Evolutionary conservation across 495 filamentous ascomycete species (phyloP), one percentile per base, ranked within the genome.

Genomic region (Aspergillus steynii): DNA sequence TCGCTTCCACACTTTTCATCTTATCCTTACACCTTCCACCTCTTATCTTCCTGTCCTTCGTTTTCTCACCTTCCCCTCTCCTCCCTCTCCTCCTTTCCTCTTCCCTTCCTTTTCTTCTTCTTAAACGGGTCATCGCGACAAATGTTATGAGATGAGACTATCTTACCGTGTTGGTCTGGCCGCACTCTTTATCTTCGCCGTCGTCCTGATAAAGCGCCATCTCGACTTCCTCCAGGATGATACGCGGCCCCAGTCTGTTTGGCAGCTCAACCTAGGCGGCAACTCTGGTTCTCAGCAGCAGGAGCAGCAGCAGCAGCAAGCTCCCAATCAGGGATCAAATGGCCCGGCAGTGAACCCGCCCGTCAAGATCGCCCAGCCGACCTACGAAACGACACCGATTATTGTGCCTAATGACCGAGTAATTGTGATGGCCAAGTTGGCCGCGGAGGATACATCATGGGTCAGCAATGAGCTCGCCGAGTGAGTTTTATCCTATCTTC

Each of bases 101-200:
- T 42, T 31, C 32, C 58, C 28, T 28, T 28, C 28, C 29, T 47
- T 58, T 31, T 45, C 42, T 14, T 26, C 37, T 27, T 20, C 28
- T 50, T 45, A 49, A 12, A 53, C 20, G 25, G 5, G 10, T 53
- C n/a, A 25, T 54, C 53, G 56, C 53, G 29, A 42, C 66, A 56
- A 62, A 64, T 61, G 74, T 65, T 59, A 79, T 81, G 78, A 74
- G 62, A 77, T 78, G 77, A 75, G 73, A 72, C 53, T 75, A 66
- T 73, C 77, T 69, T 58, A 72, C 62, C 72, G 74, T 60, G 58
- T 77, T 66, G 68, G 71, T 68, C 59, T 64, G 53, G 68, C 63
- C 66, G 68, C 63, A 71, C 68, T 78, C 50, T 66, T 78, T 42
- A 64, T 78, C 62, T 42, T 74, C 60, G 55, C 70, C 53, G 61